A percentile compares a stretch with the other conserved stretches of the same genome.
phyloP scores from a whole-genome alignment of 1,284 basidiomycete species.

The Boletus mariae region DNA sequence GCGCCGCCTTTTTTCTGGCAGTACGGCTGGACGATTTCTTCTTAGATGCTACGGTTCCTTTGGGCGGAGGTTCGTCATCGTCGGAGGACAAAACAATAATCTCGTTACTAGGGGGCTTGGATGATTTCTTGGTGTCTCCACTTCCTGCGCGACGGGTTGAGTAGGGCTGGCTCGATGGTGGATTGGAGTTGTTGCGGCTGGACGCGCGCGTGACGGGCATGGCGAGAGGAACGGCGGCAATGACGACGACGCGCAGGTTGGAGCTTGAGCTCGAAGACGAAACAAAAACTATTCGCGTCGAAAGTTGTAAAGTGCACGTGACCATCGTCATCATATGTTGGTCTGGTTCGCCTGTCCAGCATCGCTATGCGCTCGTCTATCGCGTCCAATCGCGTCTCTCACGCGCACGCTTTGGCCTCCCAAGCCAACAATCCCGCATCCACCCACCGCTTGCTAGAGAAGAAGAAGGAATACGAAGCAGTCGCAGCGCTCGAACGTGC shows the following conservation, averaged over 20 bases:
- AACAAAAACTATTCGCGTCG: constrained; percentile 9
- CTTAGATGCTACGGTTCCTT: constrained; percentile 20
- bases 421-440: constrained; percentile 47
- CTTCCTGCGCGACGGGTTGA: constrained; percentile 4
- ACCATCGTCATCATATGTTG: not conserved
- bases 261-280: not conserved
- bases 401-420: constrained; percentile 35
- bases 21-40: constrained; percentile 34
- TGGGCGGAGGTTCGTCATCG: constrained; percentile 37
- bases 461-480: constrained; percentile 76
- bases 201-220: constrained; percentile 32
- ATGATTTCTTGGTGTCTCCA: constrained; percentile 14
- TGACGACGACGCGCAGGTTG: not conserved
- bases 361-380: constrained; percentile 52
- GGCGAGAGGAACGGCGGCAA: not conserved
- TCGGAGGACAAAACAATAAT: constrained; percentile 59
- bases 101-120: constrained; percentile 30
- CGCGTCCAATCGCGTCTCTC: constrained; percentile 48
- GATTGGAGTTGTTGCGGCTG: constrained; percentile 16
- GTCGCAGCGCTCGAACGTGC: constrained; percentile 68
- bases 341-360: not conserved
- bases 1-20: constrained; percentile 14
- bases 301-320: constrained; percentile 15
- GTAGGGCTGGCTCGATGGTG: constrained; percentile 4
- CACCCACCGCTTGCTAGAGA: constrained; percentile 57